Conservation (phyloP, 179 eudicot species). For the Silene vulgaris region DNA sequence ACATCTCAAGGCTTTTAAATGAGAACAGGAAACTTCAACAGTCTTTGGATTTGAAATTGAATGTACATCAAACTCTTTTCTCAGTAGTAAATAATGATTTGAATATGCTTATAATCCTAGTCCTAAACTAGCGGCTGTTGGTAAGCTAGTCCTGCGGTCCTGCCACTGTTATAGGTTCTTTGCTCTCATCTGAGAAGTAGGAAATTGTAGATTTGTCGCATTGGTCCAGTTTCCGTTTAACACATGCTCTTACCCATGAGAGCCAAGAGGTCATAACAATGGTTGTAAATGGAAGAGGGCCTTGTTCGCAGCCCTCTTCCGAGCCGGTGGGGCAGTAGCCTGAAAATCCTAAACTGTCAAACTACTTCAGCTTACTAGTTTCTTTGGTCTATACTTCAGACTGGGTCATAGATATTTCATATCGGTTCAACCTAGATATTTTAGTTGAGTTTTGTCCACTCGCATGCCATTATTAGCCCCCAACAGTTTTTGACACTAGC, state of each 20-base stretch:
- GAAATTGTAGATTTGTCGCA: neutral
- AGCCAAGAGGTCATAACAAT: neutral
- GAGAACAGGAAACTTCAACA: conserved; percentile 64
- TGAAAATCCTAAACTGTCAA: neutral
- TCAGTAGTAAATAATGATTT: conserved; percentile 6
- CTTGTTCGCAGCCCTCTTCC: neutral
- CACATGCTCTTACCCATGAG: neutral
- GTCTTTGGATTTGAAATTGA: conserved; percentile 46
- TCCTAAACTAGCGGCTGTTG: neutral
- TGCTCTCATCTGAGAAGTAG: conserved; percentile 9
- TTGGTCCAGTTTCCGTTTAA: neutral
- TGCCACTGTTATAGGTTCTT: conserved; percentile 7
- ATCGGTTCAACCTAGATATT: neutral
- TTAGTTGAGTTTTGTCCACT: conserved; percentile 8
- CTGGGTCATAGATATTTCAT: neutral
- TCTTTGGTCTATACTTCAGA: neutral
- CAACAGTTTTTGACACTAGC: neutral
- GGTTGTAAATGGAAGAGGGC: neutral
- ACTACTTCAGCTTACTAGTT: conserved; percentile 9
- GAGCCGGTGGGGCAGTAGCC: neutral
- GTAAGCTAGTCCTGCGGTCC: neutral
- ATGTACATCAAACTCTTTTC: conserved; percentile 34
- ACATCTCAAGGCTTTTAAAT: conserved; percentile 73
- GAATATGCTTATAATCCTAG: neutral
- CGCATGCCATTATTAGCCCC: neutral